Conservation (phyloP, 768 basidiomycete species). For the Termitomyces sp. region DNA sequence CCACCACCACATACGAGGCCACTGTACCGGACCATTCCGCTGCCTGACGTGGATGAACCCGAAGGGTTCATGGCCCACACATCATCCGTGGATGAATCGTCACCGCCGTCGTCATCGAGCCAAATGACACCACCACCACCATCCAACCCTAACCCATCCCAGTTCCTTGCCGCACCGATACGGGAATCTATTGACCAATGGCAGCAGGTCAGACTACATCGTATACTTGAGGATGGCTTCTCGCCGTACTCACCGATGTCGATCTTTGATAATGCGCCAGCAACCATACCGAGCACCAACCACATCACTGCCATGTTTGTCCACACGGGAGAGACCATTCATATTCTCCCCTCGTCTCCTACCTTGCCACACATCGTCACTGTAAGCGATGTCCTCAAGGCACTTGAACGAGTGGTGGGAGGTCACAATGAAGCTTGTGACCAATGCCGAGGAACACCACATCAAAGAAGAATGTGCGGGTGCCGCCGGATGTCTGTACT, state of each 20-base stretch:
- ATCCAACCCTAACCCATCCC: conserved; percentile 1
- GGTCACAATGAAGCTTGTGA: neutral
- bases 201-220: neutral
- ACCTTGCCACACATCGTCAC: neutral
- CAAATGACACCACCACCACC: neutral
- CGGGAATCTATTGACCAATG: neutral
- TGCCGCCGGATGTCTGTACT: neutral
- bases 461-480: neutral
- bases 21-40: conserved; percentile 8
- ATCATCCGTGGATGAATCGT: neutral
- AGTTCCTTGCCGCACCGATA: neutral
- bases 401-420: neutral
- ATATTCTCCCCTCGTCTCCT: neutral
- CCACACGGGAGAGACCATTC: neutral
- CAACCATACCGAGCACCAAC: conserved; percentile 4
- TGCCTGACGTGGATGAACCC: neutral
- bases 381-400: conserved; percentile 6
- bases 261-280: neutral
- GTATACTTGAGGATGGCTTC: neutral
- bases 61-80: neutral
- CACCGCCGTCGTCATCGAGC: neutral
- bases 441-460: neutral
- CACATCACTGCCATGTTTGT: conserved; percentile 3
- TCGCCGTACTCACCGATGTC: neutral
- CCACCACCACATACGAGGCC: conserved; percentile 8